Percentiles rank a stretch among this genome's conserved stretches.
These are phyloP conservation scores for Ammopiptanthus mongolicus DNA, from an alignment of 306 rosid genomes.

Conservation along the genomic window DNA sequence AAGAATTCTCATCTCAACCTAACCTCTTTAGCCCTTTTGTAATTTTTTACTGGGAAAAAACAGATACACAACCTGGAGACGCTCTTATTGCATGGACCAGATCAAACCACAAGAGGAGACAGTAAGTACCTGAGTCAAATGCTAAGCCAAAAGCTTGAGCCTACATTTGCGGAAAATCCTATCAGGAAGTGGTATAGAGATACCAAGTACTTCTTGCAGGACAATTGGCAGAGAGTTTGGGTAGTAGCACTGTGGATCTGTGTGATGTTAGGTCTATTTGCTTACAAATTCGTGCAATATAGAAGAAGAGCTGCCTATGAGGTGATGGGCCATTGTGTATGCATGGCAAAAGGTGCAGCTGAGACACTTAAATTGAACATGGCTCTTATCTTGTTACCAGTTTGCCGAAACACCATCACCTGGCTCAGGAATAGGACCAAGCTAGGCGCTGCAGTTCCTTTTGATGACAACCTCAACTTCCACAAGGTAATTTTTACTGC, in stretches of 20 bases:
- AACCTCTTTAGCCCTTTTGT: not conserved
- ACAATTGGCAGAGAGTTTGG: conserved; percentile 55
- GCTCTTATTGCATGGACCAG: conserved; percentile 48
- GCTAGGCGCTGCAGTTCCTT: conserved; percentile 44
- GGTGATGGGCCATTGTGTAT: conserved; percentile 62
- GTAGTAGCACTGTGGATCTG: conserved; percentile 46
- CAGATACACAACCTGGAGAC: conserved; percentile 57
- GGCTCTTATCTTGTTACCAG: conserved; percentile 59
- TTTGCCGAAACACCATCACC: conserved; percentile 59
- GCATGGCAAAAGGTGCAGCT: conserved; percentile 74
- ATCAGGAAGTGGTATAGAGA: conserved; percentile 31
- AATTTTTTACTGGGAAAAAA: conserved; percentile 7
- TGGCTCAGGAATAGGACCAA: conserved; percentile 51
- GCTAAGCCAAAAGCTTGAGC: conserved; percentile 48
- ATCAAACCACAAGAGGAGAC: conserved; percentile 33
- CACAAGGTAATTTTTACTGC: conserved; percentile 43
- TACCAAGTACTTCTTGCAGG: conserved; percentile 44
- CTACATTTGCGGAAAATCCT: conserved; percentile 22
- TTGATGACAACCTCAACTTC: conserved; percentile 51
- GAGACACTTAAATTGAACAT: conserved; percentile 63
- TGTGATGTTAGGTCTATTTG: conserved; percentile 47
- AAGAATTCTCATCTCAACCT: not conserved
- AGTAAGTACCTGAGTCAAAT: conserved; percentile 36
- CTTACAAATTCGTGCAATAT: conserved; percentile 43
- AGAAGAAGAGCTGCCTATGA: conserved; percentile 36